Conservation (phyloP, 75 land plant species). For the Isoetes taiwanensis region DNA sequence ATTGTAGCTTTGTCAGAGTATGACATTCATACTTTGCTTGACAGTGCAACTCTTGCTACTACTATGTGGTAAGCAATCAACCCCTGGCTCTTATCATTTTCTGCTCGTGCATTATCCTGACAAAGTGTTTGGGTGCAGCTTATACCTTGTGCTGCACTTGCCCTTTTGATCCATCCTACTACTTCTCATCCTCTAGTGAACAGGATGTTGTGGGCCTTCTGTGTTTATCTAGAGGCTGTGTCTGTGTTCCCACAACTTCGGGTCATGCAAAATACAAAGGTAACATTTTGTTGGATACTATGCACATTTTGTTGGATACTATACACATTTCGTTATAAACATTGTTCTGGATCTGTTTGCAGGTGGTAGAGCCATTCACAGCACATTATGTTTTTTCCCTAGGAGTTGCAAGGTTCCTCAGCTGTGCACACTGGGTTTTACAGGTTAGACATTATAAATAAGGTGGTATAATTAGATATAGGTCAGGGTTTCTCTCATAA, state of each 20-base stretch:
- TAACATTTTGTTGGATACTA: background rate
- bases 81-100: too few relatives aligned
- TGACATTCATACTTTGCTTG: slow-evolving; percentile 81
- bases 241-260: slow-evolving; percentile 70
- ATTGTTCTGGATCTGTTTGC: background rate
- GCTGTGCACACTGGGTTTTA: slow-evolving; percentile 64
- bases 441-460: slow-evolving; percentile 26
- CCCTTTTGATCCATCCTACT: slow-evolving; percentile 45
- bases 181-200: slow-evolving; percentile 35
- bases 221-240: slow-evolving; percentile 63
- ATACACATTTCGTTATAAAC: background rate
- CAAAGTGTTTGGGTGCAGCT: too few relatives aligned
- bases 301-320: background rate
- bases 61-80: too few relatives aligned
- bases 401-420: slow-evolving; percentile 61
- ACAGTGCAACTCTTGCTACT: slow-evolving; percentile 44
- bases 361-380: slow-evolving; percentile 70
- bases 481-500: background rate
- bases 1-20: slow-evolving; percentile 59
- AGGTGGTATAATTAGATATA: background rate
- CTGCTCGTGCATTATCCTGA: too few relatives aligned
- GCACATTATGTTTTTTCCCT: slow-evolving; percentile 75
- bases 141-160: slow-evolving; percentile 43
- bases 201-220: slow-evolving; percentile 55
- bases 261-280: slow-evolving; percentile 69